A percentile compares a stretch with the other conserved stretches of the same genome.
phyloP scores from a whole-genome alignment of 2,329 filamentous ascomycete species.

The Fusarium newnesense region DNA sequence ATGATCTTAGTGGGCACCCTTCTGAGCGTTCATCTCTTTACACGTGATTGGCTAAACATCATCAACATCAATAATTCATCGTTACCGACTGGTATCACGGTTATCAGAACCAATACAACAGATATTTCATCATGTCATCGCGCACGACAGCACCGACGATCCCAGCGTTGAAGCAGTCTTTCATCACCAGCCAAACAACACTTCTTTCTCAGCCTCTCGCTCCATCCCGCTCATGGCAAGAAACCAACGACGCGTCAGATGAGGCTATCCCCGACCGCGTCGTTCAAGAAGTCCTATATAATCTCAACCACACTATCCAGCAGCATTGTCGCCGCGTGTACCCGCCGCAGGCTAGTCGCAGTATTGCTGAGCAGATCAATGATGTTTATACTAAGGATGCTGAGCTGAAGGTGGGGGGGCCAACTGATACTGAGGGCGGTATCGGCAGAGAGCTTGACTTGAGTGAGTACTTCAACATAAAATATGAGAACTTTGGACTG shows the following conservation, averaged over 20 bases:
- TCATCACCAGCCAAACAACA: conserved; percentile 71
- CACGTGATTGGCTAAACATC: conserved; percentile 27
- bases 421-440: conserved; percentile 50
- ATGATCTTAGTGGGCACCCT: neutral
- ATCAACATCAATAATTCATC: conserved; percentile 2
- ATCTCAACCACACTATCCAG: conserved; percentile 69
- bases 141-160: conserved; percentile 60
- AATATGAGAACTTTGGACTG: neutral
- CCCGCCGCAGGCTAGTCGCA: conserved; percentile 73
- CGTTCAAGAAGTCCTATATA: conserved; percentile 66
- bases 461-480: conserved; percentile 45
- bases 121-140: conserved; percentile 9
- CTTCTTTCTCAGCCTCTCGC: conserved; percentile 68
- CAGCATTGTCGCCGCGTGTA: conserved; percentile 75
- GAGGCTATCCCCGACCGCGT: conserved; percentile 57
- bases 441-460: conserved; percentile 57
- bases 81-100: neutral
- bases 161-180: conserved; percentile 71
- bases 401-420: conserved; percentile 52
- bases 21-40: neutral
- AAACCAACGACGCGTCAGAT: conserved; percentile 56
- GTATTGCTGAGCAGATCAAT: conserved; percentile 79
- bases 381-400: conserved; percentile 65
- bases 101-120: neutral
- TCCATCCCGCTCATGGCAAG: conserved; percentile 65